phyloP scores from a whole-genome alignment of 331 rosid genomes.

The Quercus tomentella region DNA sequence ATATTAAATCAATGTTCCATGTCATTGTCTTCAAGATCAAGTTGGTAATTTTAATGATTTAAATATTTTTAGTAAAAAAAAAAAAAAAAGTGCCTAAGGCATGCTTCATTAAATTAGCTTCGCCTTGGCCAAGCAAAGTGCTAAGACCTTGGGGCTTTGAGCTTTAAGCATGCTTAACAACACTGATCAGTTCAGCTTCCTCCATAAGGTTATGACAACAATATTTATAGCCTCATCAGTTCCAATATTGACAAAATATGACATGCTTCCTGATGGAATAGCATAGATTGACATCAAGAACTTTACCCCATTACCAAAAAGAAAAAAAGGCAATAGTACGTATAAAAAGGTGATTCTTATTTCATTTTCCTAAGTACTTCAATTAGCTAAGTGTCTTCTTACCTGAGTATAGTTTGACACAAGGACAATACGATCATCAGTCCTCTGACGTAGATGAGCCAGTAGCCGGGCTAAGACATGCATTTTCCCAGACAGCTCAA shows the following conservation, averaged over 20 bases:
- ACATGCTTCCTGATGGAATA: slow-evolving; percentile 1
- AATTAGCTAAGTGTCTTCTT: slow-evolving; percentile 4
- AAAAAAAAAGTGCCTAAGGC: too few species aligned
- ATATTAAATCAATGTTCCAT: too few species aligned
- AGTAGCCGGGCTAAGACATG: slow-evolving; percentile 92
- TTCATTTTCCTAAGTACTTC: neutral
- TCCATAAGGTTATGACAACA: neutral
- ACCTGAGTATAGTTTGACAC: slow-evolving; percentile 99
- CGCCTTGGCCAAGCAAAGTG: too few species aligned
- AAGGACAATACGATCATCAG: slow-evolving; percentile 90
- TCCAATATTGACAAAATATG: slow-evolving; percentile 8
- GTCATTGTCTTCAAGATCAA: too few species aligned
- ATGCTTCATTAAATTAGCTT: too few species aligned
- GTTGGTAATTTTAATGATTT: too few species aligned
- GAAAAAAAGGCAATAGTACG: neutral
- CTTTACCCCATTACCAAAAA: slow-evolving; percentile 1
- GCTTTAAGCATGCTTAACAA: too few species aligned
- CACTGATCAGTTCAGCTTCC: slow-evolving; percentile 10
- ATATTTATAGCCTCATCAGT: neutral
- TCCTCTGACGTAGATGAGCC: slow-evolving; percentile 70
- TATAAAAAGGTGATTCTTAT: neutral
- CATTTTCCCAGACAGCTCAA: slow-evolving; percentile 96
- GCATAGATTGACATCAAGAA: neutral
- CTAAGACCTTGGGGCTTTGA: too few species aligned
- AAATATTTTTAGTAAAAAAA: too few species aligned